Percentiles rank a stretch among this genome's conserved stretches.
Conservation (phyloP, 441 rosid species). For the Arabidopsis hybrid region DNA sequence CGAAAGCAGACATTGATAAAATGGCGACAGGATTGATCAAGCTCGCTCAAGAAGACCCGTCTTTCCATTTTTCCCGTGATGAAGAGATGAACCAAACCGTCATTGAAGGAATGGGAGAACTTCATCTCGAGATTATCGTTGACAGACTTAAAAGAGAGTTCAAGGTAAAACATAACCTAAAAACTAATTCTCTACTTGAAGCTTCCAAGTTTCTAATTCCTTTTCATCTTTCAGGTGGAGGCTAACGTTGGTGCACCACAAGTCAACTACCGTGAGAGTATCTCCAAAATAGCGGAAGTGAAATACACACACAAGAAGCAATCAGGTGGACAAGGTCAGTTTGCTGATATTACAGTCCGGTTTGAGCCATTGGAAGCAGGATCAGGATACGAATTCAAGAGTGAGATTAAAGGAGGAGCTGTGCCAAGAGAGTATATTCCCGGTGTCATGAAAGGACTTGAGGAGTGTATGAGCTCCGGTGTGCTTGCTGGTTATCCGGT, state of each 20-base stretch:
- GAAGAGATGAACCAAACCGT: constrained; percentile 97
- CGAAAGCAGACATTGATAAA: constrained; percentile 92
- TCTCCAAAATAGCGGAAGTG: constrained; percentile 82
- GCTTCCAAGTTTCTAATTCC: constrained; percentile 15
- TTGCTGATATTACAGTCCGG: constrained; percentile 87
- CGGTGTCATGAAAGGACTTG: constrained; percentile 94
- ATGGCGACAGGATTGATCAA: constrained; percentile 88
- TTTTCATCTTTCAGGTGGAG: constrained; percentile 63
- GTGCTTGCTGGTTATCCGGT: constrained; percentile 93
- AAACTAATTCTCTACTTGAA: constrained; percentile 6
- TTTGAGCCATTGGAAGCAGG: constrained; percentile 93
- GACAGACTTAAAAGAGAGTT: constrained; percentile 94
- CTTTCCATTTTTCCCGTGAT: constrained; percentile 93
- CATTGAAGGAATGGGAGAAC: constrained; percentile 98
- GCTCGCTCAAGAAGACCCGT: constrained; percentile 98
- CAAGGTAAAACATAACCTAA: constrained; percentile 55
- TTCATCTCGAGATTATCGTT: constrained; percentile 99
- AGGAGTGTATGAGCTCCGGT: constrained; percentile 87
- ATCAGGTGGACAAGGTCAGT: constrained; percentile 97
- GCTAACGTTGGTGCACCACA: constrained; percentile 98
- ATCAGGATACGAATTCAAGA: constrained; percentile 91
- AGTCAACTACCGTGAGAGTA: constrained; percentile 99
- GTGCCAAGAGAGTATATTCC: constrained; percentile 91
- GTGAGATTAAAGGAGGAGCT: constrained; percentile 96
- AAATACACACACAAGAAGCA: constrained; percentile 95